These are phyloP conservation scores for Starmera quercuum DNA, from an alignment of 805 yeast genomes.

Conservation along the genomic window DNA sequence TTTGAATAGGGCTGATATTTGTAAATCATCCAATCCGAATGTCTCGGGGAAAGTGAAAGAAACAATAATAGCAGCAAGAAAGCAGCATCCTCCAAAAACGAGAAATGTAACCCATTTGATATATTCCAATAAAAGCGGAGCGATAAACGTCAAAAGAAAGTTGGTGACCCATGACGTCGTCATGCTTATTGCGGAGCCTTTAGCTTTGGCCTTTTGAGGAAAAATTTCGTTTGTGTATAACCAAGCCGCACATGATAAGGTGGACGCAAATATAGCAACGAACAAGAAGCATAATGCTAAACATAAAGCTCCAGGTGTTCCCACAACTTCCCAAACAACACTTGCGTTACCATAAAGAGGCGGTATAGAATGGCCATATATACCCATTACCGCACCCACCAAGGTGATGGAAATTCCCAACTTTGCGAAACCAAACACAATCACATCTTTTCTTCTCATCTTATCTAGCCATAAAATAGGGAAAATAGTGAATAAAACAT, in stretches of 20 bases:
- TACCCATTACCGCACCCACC: conserved; percentile 28
- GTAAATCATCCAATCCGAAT: conserved; percentile 18
- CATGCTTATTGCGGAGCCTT: conserved; percentile 40
- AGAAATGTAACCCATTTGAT: conserved; percentile 34
- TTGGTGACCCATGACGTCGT: conserved; percentile 36
- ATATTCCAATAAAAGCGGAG: conserved; percentile 30
- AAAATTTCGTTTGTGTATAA: conserved; percentile 43
- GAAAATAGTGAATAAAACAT: conserved; percentile 32
- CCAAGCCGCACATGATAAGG: conserved; percentile 41
- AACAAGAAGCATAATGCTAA: conserved; percentile 37
- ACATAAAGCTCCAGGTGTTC: conserved; percentile 32
- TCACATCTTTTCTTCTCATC: conserved; percentile 38
- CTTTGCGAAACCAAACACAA: conserved; percentile 34
- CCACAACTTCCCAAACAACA: conserved; percentile 27
- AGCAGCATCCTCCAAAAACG: conserved; percentile 26
- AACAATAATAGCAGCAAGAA: conserved; percentile 24
- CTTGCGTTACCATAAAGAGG: conserved; percentile 26
- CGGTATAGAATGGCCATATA: conserved; percentile 25
- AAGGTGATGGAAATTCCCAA: conserved; percentile 27
- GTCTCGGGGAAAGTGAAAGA: conserved; percentile 38
- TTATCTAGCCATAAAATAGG: conserved; percentile 37
- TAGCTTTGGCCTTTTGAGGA: conserved; percentile 35
- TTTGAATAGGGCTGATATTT: conserved; percentile 11
- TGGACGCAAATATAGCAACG: conserved; percentile 38
- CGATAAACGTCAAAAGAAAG: conserved; percentile 27